These are phyloP conservation scores for Vitis hybrid DNA, from an alignment of 177 flowering plant genomes.

Conservation along the genomic window DNA sequence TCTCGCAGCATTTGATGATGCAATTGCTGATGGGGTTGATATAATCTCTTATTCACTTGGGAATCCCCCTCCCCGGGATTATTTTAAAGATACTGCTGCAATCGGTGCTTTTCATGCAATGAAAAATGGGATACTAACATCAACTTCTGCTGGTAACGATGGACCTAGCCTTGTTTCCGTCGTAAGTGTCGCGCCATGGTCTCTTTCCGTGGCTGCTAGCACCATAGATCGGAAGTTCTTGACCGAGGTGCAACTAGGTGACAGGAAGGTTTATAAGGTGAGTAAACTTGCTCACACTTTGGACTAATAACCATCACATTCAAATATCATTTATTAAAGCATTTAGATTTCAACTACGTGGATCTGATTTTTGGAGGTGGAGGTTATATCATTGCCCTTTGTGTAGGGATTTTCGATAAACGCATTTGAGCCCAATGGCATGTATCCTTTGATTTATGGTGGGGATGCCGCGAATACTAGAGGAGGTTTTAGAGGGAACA, in stretches of 20 bases:
- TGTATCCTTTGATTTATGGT: too few species aligned
- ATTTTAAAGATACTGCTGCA: slow-evolving; percentile 18
- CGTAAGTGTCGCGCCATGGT: slow-evolving; percentile 26
- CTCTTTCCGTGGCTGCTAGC: slow-evolving; percentile 34
- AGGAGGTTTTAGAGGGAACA: not conserved
- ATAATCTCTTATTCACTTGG: slow-evolving; percentile 21
- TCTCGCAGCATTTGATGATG: slow-evolving; percentile 56
- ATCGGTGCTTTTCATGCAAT: slow-evolving; percentile 35
- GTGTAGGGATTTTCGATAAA: too few species aligned
- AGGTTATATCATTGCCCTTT: too few species aligned
- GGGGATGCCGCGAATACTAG: not conserved
- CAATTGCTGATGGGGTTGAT: slow-evolving; percentile 23
- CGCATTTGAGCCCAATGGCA: too few species aligned
- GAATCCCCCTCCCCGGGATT: not conserved
- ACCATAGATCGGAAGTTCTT: slow-evolving; percentile 28
- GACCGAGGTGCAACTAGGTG: slow-evolving; percentile 23
- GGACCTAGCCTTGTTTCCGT: slow-evolving; percentile 21
- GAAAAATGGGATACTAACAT: slow-evolving; percentile 24
- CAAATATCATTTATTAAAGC: not conserved
- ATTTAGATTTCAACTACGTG: too few species aligned
- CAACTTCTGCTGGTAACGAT: slow-evolving; percentile 26
- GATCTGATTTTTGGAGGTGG: too few species aligned
- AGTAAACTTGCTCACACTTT: not conserved
- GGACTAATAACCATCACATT: too few species aligned
- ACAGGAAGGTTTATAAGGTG: slow-evolving; percentile 18